These are phyloP conservation scores for Kitagawia praeruptora DNA, from an alignment of 129 eudicot species.

Conservation along the genomic window DNA sequence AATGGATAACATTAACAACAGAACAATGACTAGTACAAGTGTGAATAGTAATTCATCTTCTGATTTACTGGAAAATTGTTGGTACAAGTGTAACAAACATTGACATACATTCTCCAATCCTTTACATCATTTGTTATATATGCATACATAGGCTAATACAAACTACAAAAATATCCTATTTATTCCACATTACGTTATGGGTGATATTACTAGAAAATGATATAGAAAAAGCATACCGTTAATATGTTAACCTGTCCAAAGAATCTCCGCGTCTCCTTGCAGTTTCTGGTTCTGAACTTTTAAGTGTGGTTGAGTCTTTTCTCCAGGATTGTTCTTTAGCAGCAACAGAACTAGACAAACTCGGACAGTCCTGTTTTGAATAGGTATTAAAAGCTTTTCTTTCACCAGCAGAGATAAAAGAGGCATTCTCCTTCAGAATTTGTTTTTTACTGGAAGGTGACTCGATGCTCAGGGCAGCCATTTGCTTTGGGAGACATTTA, in stretches of 20 bases:
- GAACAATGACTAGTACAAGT: too few relatives aligned
- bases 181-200: too few relatives aligned
- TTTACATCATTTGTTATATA: too few relatives aligned
- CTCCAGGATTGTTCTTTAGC: constrained; percentile 33
- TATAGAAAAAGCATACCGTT: background rate
- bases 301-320: constrained; percentile 30
- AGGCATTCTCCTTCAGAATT: constrained; percentile 47
- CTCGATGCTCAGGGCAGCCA: constrained; percentile 60
- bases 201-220: background rate
- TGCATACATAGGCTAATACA: too few relatives aligned
- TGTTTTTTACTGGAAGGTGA: constrained; percentile 37
- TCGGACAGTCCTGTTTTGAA: too few relatives aligned
- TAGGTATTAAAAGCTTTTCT: too few relatives aligned
- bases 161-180: too few relatives aligned
- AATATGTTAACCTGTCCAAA: constrained; percentile 51
- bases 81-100: too few relatives aligned
- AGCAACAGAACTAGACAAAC: constrained; percentile 28
- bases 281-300: constrained; percentile 73
- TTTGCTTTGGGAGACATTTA: constrained; percentile 66
- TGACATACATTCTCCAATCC: too few relatives aligned
- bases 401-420: constrained; percentile 42
- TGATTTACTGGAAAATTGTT: too few relatives aligned
- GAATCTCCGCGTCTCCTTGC: constrained; percentile 76
- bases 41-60: too few relatives aligned
- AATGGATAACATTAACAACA: too few relatives aligned